Percentiles rank a stretch among this genome's conserved stretches.
Evolutionary conservation across 257 asterid genomes (phyloP).

Genomic region (Penstemon newberryi): DNA sequence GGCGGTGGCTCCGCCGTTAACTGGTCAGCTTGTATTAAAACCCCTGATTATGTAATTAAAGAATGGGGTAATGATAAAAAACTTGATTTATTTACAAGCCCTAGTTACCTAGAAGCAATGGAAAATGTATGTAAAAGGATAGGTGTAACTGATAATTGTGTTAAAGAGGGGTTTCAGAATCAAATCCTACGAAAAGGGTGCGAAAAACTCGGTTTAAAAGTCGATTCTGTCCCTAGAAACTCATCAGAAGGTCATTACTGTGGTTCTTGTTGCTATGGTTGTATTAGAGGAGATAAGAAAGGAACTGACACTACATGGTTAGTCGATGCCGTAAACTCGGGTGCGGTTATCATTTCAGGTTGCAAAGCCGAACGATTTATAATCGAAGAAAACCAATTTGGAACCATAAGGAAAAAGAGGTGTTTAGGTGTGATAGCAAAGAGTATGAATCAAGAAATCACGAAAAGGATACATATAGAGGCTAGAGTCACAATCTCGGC

Average conservation of each 20-base stretch:
- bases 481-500: constrained; percentile 78
- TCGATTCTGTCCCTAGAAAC: constrained; percentile 55
- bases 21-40: constrained; percentile 77
- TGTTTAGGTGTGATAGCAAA: constrained; percentile 67
- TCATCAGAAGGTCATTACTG: constrained; percentile 68
- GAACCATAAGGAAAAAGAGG: constrained; percentile 31
- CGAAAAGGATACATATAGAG: constrained; percentile 41
- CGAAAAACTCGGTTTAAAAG: constrained; percentile 56
- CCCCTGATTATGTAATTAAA: constrained; percentile 53
- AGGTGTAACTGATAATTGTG: constrained; percentile 62
- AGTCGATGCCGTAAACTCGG: constrained; percentile 73
- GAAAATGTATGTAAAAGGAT: constrained; percentile 65
- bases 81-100: constrained; percentile 43
- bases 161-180: constrained; percentile 74
- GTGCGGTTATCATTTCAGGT: constrained; percentile 75
- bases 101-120: constrained; percentile 56
- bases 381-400: constrained; percentile 24
- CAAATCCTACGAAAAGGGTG: constrained; percentile 70
- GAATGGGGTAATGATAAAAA: constrained; percentile 58
- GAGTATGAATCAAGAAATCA: constrained; percentile 35
- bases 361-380: constrained; percentile 60
- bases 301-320: constrained; percentile 89
- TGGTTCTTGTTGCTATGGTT: constrained; percentile 82
- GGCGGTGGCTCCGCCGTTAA: constrained; percentile 96
- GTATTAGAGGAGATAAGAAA: constrained; percentile 73